phyloP scores from a whole-genome alignment of 257 asterid genomes.

The Solanum ossicruentum region DNA sequence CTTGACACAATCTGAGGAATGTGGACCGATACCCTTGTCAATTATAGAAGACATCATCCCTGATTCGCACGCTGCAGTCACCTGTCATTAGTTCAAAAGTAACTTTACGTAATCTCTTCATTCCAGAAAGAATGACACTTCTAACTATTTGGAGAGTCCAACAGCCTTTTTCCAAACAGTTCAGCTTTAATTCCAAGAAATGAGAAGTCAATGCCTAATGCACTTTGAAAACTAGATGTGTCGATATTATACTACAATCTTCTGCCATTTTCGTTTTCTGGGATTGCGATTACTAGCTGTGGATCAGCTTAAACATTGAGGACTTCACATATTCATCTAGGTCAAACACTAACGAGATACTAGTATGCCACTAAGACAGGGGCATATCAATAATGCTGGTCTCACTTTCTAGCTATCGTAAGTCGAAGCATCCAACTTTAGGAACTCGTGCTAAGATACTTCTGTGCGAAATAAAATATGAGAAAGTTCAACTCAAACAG shows the following conservation, averaged over 20 bases:
- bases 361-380: not conserved
- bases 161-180: not conserved
- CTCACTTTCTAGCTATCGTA: not conserved
- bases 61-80: not conserved
- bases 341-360: not conserved
- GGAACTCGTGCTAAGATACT: not conserved
- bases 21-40: constrained; percentile 18
- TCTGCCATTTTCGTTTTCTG: not conserved
- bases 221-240: not conserved
- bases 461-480: not conserved
- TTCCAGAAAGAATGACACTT: not conserved
- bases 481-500: not conserved
- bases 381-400: not conserved
- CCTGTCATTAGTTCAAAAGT: not conserved
- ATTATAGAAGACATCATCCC: constrained; percentile 15
- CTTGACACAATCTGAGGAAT: constrained; percentile 21
- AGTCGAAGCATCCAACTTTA: not conserved
- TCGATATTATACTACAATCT: not conserved
- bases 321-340: not conserved
- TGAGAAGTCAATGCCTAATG: not conserved
- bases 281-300: not conserved
- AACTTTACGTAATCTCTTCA: not conserved
- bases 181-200: not conserved
- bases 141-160: not conserved
- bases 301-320: not conserved